Percentiles rank a stretch among this genome's conserved stretches.
Evolutionary conservation across 306 rosid species (phyloP).

Genomic region (Corylus heterophylla): DNA sequence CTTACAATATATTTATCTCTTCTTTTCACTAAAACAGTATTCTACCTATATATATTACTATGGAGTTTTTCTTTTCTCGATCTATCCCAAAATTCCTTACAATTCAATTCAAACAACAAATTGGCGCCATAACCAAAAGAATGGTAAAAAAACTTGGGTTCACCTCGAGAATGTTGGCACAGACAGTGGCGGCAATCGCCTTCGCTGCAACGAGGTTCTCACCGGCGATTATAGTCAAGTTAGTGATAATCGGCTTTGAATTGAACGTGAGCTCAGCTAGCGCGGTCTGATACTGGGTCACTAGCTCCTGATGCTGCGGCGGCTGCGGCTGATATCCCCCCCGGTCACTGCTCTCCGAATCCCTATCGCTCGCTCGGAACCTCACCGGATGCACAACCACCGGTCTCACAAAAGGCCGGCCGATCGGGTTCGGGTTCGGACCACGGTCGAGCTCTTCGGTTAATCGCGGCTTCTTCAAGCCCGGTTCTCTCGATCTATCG

Average conservation of each 20-base stretch:
- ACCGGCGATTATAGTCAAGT: conserved; percentile 86
- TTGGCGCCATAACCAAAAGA: conserved; percentile 37
- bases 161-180: conserved; percentile 92
- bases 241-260: conserved; percentile 85
- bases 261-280: conserved; percentile 89
- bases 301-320: conserved; percentile 68
- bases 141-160: conserved; percentile 53
- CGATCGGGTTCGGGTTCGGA: conserved; percentile 30
- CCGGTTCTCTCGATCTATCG: conserved; percentile 80
- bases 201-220: conserved; percentile 68
- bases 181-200: conserved; percentile 64
- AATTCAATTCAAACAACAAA: conserved; percentile 42
- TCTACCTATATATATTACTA: conserved; percentile 9
- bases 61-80: conserved; percentile 14
- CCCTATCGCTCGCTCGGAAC: conserved; percentile 55
- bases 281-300: conserved; percentile 69
- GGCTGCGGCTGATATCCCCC: conserved; percentile 79
- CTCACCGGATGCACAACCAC: conserved; percentile 39
- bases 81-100: conserved; percentile 35
- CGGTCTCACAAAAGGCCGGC: conserved; percentile 63
- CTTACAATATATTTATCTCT: conserved; percentile 29
- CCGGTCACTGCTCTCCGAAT: conserved; percentile 49
- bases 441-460: conserved; percentile 56
- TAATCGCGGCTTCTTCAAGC: conserved; percentile 78
- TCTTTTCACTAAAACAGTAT: conserved; percentile 16